Percentiles rank a stretch among this genome's conserved stretches.
These are phyloP conservation scores for Coniochaeta hoffmannii DNA, from an alignment of 2,329 filamentous ascomycete genomes.

Conservation along the genomic window DNA sequence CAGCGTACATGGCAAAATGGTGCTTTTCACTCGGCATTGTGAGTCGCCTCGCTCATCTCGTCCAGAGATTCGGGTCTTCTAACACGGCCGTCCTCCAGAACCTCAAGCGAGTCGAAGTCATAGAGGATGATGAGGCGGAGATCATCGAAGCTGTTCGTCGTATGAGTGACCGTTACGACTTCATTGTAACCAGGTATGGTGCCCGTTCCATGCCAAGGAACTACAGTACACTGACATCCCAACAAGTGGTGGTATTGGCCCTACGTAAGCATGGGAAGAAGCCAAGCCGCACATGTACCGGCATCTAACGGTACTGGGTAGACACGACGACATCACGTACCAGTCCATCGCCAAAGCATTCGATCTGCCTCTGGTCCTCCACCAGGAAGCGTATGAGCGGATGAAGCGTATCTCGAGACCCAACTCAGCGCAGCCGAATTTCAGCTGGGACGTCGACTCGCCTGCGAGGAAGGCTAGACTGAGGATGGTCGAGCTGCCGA, in stretches of 20 bases:
- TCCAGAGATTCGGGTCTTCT: not conserved
- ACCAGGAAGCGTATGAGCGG: constrained; percentile 66
- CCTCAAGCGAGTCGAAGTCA: constrained; percentile 84
- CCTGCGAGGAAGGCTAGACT: constrained; percentile 72
- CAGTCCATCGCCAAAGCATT: constrained; percentile 90
- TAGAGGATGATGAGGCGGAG: constrained; percentile 84
- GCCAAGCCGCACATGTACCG: not conserved
- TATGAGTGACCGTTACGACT: constrained; percentile 87
- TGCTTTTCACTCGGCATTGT: constrained; percentile 57
- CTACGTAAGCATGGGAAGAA: constrained; percentile 56
- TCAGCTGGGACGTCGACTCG: constrained; percentile 80
- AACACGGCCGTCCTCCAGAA: constrained; percentile 30
- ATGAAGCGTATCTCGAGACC: constrained; percentile 79
- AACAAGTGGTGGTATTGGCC: constrained; percentile 77
- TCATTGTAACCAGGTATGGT: constrained; percentile 73
- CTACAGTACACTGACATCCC: not conserved
- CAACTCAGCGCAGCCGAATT: constrained; percentile 63
- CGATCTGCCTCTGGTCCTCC: constrained; percentile 64
- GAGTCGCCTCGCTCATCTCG: constrained; percentile 14
- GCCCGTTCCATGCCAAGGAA: not conserved
- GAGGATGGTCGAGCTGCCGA: constrained; percentile 84
- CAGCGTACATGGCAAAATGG: constrained; percentile 56
- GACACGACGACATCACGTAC: constrained; percentile 97
- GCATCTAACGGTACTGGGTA: constrained; percentile 25
- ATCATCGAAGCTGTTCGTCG: constrained; percentile 81